Conservation (phyloP, 2,329 filamentous ascomycete species). For the Colletotrichum somersetense region DNA sequence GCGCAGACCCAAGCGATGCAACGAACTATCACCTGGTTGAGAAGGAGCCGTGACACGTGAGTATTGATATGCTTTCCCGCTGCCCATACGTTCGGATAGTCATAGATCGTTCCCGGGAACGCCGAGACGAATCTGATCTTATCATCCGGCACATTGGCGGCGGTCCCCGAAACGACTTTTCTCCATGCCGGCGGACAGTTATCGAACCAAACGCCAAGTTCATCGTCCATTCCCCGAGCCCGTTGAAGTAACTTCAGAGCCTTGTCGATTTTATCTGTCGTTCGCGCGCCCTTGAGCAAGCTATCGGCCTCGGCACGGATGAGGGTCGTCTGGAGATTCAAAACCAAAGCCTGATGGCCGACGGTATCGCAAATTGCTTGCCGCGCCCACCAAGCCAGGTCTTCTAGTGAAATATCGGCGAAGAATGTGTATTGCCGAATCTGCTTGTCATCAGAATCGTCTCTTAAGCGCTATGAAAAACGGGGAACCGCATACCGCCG, state of each 20-base stretch:
- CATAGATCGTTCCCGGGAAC: slow-evolving; percentile 43
- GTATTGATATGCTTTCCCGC: slow-evolving; percentile 46
- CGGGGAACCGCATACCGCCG: slow-evolving; percentile 40
- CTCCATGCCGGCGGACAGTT: slow-evolving; percentile 43
- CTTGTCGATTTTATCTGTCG: slow-evolving; percentile 44
- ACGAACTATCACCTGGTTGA: slow-evolving; percentile 43
- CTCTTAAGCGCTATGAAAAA: no score
- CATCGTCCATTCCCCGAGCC: slow-evolving; percentile 41
- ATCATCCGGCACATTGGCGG: slow-evolving; percentile 40
- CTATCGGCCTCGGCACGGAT: slow-evolving; percentile 45
- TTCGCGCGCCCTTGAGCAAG: slow-evolving; percentile 40
- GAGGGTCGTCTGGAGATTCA: slow-evolving; percentile 46
- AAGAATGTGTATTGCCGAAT: slow-evolving; percentile 46
- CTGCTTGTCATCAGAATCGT: slow-evolving; percentile 19
- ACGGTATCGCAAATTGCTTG: slow-evolving; percentile 43
- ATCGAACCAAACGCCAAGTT: slow-evolving; percentile 44
- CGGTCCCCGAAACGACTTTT: slow-evolving; percentile 42
- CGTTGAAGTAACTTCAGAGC: slow-evolving; percentile 43
- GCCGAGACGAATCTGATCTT: slow-evolving; percentile 38
- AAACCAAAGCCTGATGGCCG: slow-evolving; percentile 44
- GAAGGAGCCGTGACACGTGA: slow-evolving; percentile 44
- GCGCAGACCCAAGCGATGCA: slow-evolving; percentile 45
- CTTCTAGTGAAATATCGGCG: slow-evolving; percentile 42
- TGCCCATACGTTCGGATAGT: slow-evolving; percentile 45
- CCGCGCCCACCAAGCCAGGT: slow-evolving; percentile 45